Base-by-base conservation (phyloP, 345 rosid genomes). In the Hypericum androsaemum region DNA sequence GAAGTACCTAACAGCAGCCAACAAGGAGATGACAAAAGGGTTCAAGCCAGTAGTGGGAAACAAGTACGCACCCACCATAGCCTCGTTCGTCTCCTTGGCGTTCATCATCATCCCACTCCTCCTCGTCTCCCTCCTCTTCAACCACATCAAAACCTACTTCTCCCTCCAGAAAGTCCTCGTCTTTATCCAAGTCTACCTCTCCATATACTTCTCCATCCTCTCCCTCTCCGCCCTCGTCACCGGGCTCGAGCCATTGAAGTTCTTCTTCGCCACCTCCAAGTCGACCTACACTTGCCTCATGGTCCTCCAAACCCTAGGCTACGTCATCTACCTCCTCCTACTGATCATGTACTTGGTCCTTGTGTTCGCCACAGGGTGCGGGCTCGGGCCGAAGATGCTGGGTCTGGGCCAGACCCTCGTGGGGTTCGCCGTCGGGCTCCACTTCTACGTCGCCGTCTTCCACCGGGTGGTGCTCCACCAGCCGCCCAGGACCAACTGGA, bases 401-500 rank as follows among this genome's bases (percentile, higher is more conserved):
- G 84, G 97, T 55, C 43, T 86, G 41, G 87, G 66, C 8, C 99
- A 88, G 60, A 79, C 71, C 0, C 61, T 88, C 0, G 87, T 88
- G 43, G 92, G 95, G 50, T 77, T 66, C 37, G 82, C 97, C 0
- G 69, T 94, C 1, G 99, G 99, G 37, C 50, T 94, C 37, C 99
- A 94, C 60, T 85, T 76, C 69, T 94, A 94, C 74, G 82, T 88
- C 65, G 76, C 86, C 38, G 94, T 94, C 49, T 94, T 88, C 56
- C 99, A 94, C 61, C 69, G 85, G 67, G 76, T 84, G 68, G 87
- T 94, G 43, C 60, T 82, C 53, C 95, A 57, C 49, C 85, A 81
- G 45, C 89, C 87, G 22, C 99, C 99, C 5, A 84, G 62, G 81
- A 83, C 99, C 0, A 85, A 76, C 53, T 94, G 99, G 99, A 94